Percentiles rank a stretch among this genome's conserved stretches.
Evolutionary conservation across 257 asterid species (phyloP).

Genomic region (Solanum pennellii): DNA sequence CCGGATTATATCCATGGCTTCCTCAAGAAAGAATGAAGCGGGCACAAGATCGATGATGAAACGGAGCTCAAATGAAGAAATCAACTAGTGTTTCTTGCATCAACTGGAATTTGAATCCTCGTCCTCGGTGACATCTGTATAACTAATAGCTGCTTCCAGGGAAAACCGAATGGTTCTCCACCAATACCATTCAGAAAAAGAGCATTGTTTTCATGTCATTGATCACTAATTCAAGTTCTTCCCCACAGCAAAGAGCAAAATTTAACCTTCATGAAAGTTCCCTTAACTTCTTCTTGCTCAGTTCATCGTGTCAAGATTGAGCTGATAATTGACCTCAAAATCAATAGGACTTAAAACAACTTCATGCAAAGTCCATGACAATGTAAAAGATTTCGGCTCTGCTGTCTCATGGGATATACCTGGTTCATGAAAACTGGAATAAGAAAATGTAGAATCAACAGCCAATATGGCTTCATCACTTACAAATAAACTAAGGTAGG

Average conservation of each 20-base stretch:
- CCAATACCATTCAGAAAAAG: not conserved
- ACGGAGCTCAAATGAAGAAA: not conserved
- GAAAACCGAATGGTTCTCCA: not conserved
- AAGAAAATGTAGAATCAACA: not conserved
- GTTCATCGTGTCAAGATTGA: conserved; percentile 17
- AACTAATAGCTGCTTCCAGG: not conserved
- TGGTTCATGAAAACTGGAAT: not conserved
- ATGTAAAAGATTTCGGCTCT: not conserved
- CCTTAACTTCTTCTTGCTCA: conserved; percentile 10
- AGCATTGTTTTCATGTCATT: not conserved
- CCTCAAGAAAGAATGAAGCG: not conserved
- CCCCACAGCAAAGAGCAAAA: not conserved
- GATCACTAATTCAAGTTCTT: not conserved
- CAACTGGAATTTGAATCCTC: not conserved
- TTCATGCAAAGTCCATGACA: not conserved
- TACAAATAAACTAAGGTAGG: not conserved
- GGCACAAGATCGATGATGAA: not conserved
- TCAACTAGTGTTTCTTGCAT: not conserved
- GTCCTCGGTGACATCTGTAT: not conserved
- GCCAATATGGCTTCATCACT: not conserved
- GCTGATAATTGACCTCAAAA: not conserved
- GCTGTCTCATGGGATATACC: not conserved
- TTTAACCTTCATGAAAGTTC: not conserved
- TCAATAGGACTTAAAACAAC: not conserved
- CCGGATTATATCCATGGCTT: not conserved